phyloP scores from a whole-genome alignment of 345 rosid species.

The Eucalyptus tenuipes region DNA sequence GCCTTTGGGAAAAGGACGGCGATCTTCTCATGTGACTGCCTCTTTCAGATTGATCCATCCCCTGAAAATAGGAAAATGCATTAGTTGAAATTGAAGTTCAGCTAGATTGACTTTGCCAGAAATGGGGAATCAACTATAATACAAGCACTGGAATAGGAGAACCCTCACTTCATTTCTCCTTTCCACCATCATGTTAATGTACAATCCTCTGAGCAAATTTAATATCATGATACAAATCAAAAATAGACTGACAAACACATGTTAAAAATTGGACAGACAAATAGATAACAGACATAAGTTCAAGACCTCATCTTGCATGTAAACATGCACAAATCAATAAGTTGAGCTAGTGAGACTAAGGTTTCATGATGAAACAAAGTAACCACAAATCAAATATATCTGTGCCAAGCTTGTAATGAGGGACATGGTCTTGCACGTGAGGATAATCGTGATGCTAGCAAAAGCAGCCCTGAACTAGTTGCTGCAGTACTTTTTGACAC shows the following conservation, averaged over 20 bases:
- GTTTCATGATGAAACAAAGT: not conserved
- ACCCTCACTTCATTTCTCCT: not conserved
- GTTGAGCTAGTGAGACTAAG: not conserved
- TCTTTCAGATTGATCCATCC: constrained; percentile 73
- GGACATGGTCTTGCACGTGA: not conserved
- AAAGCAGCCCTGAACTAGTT: not conserved
- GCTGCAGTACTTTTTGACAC: not conserved
- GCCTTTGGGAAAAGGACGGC: constrained; percentile 45
- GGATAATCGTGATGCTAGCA: not conserved
- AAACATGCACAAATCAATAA: not conserved
- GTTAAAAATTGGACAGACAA: not conserved
- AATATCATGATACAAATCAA: not conserved
- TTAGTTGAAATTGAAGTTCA: not conserved
- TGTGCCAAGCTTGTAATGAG: not conserved
- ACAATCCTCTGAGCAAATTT: not conserved
- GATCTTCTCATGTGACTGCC: constrained; percentile 64
- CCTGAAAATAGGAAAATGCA: constrained; percentile 25
- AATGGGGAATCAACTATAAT: not conserved
- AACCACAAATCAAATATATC: not conserved
- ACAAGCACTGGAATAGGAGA: not conserved
- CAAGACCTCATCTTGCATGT: not conserved
- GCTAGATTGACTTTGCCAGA: not conserved
- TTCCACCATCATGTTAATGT: not conserved
- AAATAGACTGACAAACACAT: not conserved
- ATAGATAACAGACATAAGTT: not conserved